Evolutionary conservation across 805 yeast genomes (phyloP), one percentile per base, ranked within the genome.

Genomic region (Myxozyma udenii): DNA sequence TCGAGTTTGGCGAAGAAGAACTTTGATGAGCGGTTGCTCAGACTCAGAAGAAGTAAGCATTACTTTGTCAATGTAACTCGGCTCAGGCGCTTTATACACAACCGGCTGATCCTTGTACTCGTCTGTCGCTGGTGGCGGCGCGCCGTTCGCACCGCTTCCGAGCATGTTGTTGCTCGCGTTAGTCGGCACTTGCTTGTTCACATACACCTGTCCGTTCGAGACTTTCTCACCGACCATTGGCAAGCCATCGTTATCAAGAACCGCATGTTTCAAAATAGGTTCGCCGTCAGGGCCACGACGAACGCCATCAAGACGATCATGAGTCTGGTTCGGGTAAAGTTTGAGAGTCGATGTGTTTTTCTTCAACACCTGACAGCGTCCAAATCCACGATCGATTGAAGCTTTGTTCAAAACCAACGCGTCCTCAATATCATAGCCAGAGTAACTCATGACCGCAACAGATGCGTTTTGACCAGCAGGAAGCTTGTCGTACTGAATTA

Each of bases 401-500:
- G 98, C 76, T 69, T 91, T 93, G 71, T 93, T 93, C 62, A 93
- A 73, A 19, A 93, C 97, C 66, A 93, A 77, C 4, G 98, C 98
- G 82, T 93, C 98, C 73, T 93, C 98, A 68, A 93, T 93, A 86
- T 93, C 98, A 68, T 93, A 93, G 58, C 98, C 98, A 0, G 98
- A 91, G 66, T 93, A 93, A 5, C 96, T 88, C 98, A 93, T 93
- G 35, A 93, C 98, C 1, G 98, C 98, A 51, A 93, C 98, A 0
- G 95, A 87, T 7, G 98, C 98, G 68, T 93, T 93, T 71, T 93
- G 98, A 5, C 98, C 98, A 3, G 98, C 98, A 2, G 98, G 98
- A 38, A 93, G 75, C 67, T 93, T 90, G 70, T 93, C 98, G 68
- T 93, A 93, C 56, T 91, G 86, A 58, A 93, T 91, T 56, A 93